phyloP scores from a whole-genome alignment of 202 grass and related monocot species.

The Panicum virgatum region DNA sequence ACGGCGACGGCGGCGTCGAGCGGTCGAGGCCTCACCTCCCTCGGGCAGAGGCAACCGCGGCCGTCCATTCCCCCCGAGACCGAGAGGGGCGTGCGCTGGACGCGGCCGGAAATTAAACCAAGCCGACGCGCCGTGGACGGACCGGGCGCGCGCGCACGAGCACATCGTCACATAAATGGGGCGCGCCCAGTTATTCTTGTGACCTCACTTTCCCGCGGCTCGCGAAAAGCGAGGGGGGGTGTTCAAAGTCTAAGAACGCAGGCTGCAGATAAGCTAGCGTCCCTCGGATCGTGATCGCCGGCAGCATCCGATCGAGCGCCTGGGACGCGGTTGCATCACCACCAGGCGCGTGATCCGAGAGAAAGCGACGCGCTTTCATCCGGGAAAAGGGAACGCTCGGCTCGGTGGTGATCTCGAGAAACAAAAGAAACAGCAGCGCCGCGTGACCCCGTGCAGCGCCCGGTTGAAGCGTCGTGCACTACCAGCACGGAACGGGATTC shows the following conservation, averaged over 20 bases:
- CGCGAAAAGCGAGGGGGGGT: conserved; percentile 2
- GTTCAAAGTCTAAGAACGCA: too few species aligned
- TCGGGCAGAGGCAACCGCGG: conserved; percentile 23
- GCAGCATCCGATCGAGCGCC: not conserved
- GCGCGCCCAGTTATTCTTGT: conserved; percentile 13
- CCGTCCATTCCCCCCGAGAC: conserved; percentile 6
- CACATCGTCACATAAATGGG: conserved; percentile 34
- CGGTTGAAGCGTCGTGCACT: too few species aligned
- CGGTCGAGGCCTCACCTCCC: not conserved
- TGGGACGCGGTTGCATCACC: not conserved
- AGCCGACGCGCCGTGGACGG: not conserved
- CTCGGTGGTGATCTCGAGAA: too few species aligned
- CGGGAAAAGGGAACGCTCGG: not conserved
- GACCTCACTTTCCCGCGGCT: not conserved
- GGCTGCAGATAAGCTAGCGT: not conserved
- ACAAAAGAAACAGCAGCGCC: too few species aligned
- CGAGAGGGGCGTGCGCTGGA: not conserved
- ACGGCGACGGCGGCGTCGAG: not conserved
- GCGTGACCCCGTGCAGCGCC: too few species aligned
- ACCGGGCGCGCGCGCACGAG: not conserved
- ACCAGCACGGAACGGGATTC: too few species aligned
- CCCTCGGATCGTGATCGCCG: not conserved
- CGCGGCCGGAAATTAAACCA: not conserved
- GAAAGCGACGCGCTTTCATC: not conserved
- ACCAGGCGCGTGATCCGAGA: conserved; percentile 3